Base-by-base conservation (phyloP, 2,329 filamentous ascomycete species). In the Amesomyces nigricolor region DNA sequence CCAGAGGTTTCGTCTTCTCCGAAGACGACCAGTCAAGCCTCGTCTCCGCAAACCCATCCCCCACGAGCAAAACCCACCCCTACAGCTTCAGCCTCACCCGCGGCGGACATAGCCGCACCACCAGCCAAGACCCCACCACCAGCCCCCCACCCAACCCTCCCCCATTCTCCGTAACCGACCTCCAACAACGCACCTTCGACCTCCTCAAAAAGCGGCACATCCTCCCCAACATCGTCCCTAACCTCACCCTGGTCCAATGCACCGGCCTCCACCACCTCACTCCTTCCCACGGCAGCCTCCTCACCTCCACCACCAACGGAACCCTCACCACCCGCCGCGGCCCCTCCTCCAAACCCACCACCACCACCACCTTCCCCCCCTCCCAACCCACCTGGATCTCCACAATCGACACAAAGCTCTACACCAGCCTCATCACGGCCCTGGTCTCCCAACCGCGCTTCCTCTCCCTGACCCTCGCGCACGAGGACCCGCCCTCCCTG, bases 1-100 rank as follows among this genome's bases (percentile, higher is more conserved):
- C 85, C 16, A 83, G 87, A 46, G 91, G 91, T 1, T 96, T 96
- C 67, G 85, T 87, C 64, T 91, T 96, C 63, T 87, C 90, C 60
- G 84, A 87, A 60, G 70, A 76, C 50, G 82, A 84, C 42, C 54
- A 58, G 9, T 48, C 56, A 6, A 47, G 50, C 40, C 59, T 82
- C 86, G 51, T 81, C 74, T 54, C 51, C 37, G 95, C 86, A 67
- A 85, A 82, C 73, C 73, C 74, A 71, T 65, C 68, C 61, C 72
- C 65, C 8, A 53, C 64, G 60, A 19, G 29, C 4, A 42, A n/a
- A 38, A 17, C 45, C 32, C 42, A 19, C 14, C 30, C 14, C 22
- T 22, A 19, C 32, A 42, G 35, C 19, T 35, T 39, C 46, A 16
- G 16, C 35, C 29, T 38, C 35, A 5, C n/a, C 40, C 10, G 7